These are phyloP conservation scores for Diaporthe sp. DNA, from an alignment of 2,329 filamentous ascomycete species.

Conservation along the genomic window DNA sequence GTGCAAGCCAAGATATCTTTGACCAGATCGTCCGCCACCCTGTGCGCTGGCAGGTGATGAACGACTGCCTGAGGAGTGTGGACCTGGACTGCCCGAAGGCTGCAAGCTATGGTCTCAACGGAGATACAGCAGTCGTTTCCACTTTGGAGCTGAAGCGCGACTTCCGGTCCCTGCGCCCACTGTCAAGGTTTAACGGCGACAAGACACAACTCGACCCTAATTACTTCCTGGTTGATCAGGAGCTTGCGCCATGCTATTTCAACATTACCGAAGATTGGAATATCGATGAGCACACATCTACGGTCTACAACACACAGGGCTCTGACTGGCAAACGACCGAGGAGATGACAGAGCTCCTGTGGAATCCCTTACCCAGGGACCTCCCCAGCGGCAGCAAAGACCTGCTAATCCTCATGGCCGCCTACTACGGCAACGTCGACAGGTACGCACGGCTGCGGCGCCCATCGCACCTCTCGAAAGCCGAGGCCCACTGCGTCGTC, in stretches of 20 bases:
- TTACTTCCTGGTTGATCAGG: not conserved
- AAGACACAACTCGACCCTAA: not conserved
- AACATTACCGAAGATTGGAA: constrained; percentile 1
- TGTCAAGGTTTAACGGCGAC: not conserved
- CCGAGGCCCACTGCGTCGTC: not conserved
- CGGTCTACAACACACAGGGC: not conserved
- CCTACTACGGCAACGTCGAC: constrained; percentile 56
- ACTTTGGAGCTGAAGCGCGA: not conserved
- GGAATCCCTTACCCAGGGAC: not conserved
- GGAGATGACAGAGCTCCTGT: not conserved
- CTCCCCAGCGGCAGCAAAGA: constrained; percentile 55
- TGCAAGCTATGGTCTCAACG: not conserved
- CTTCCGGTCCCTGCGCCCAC: not conserved
- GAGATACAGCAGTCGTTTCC: not conserved
- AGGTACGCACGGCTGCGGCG: constrained; percentile 54
- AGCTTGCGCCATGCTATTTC: constrained; percentile 7
- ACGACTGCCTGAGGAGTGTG: not conserved
- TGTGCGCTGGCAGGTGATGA: not conserved
- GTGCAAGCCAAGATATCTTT: not conserved
- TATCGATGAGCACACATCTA: not conserved
- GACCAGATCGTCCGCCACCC: not conserved
- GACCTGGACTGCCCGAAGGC: not conserved
- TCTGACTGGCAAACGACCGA: not conserved
- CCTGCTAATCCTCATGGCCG: constrained; percentile 54
- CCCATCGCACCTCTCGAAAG: not conserved